Conservation (phyloP, 2,329 filamentous ascomycete species). For the Aureobasidium musti region DNA sequence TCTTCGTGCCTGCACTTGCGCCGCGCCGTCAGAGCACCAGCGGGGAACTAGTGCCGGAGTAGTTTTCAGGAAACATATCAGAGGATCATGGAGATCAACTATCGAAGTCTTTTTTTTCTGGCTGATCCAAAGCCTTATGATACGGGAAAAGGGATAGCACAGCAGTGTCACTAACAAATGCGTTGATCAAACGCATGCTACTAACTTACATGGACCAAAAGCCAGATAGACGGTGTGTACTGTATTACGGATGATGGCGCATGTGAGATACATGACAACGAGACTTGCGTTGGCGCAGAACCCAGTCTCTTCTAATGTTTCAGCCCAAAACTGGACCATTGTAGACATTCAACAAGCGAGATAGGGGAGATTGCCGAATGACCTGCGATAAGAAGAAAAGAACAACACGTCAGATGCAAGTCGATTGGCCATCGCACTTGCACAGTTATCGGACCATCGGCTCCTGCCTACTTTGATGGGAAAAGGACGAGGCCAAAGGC, state of each 20-base stretch:
- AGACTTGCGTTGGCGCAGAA: slow-evolving; percentile 5
- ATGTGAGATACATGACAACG: background rate
- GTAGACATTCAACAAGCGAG: background rate
- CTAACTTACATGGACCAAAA: background rate
- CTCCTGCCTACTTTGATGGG: background rate
- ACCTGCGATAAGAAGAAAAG: slow-evolving; percentile 1
- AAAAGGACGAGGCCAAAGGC: background rate
- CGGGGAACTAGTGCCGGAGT: background rate
- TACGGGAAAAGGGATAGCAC: background rate
- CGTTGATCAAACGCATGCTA: background rate
- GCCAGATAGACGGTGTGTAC: no score
- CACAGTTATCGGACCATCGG: slow-evolving; percentile 5
- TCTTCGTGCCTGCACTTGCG: slow-evolving; percentile 12
- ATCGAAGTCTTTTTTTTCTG: background rate
- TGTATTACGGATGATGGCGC: background rate
- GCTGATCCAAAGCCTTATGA: slow-evolving; percentile 5
- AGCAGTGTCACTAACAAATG: background rate
- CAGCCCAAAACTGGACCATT: background rate
- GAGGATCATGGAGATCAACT: background rate
- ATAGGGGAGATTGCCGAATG: slow-evolving; percentile 25
- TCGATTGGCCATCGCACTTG: slow-evolving; percentile 12
- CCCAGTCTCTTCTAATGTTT: background rate
- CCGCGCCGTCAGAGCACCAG: background rate
- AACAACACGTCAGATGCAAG: background rate
- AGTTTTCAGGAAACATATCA: background rate